Evolutionary conservation across 441 rosid genomes (phyloP).

Genomic region (Melastoma candidum): DNA sequence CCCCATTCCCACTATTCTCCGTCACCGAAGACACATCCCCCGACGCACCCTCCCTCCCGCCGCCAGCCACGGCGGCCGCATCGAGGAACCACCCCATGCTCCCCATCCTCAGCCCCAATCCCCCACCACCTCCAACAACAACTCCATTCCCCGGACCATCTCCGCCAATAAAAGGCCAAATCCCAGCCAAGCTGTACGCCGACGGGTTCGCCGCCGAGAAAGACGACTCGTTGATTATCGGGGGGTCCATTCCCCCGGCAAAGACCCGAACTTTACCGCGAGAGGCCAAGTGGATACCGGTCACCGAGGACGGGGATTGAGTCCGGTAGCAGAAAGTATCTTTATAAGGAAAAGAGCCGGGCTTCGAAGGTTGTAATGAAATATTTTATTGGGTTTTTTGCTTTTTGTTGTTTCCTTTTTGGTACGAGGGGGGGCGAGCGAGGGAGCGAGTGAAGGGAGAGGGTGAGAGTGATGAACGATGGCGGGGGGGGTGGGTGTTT

Average conservation of each 20-base stretch:
- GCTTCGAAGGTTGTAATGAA: too few relatives aligned
- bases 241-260: slow-evolving; percentile 54
- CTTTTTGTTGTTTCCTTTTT: too few relatives aligned
- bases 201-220: slow-evolving; percentile 58
- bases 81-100: slow-evolving; percentile 29
- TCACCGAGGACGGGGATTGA: too few relatives aligned
- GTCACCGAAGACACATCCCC: slow-evolving; percentile 71
- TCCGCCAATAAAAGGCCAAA: slow-evolving; percentile 60
- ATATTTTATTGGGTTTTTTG: too few relatives aligned
- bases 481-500: too few relatives aligned
- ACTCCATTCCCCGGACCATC: slow-evolving; percentile 24
- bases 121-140: slow-evolving; percentile 25
- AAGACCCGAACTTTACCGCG: too few relatives aligned
- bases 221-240: slow-evolving; percentile 55
- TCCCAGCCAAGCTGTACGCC: slow-evolving; percentile 43
- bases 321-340: too few relatives aligned
- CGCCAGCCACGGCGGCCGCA: not conserved
- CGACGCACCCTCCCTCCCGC: slow-evolving; percentile 44
- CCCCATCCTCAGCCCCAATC: slow-evolving; percentile 48
- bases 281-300: too few relatives aligned
- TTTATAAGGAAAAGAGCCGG: too few relatives aligned
- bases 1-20: slow-evolving; percentile 46
- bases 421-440: too few relatives aligned
- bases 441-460: too few relatives aligned
- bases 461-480: too few relatives aligned